Evolutionary conservation across 2,329 filamentous ascomycete genomes (phyloP).

Genomic region (Trichoderma gracile): DNA sequence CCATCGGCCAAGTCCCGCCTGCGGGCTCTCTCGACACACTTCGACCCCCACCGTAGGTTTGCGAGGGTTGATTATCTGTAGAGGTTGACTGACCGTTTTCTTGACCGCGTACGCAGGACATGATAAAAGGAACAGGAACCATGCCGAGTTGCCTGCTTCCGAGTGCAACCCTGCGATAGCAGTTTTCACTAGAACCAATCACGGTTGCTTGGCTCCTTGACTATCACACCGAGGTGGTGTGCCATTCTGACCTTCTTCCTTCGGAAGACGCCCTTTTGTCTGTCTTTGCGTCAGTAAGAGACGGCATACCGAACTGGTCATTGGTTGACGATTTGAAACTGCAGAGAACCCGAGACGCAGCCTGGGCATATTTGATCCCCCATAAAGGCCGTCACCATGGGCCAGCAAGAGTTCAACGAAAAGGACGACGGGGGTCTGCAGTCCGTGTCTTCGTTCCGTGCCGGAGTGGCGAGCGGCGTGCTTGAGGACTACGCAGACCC

Average conservation of each 20-base stretch:
- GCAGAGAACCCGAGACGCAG: neutral
- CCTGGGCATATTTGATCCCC: neutral
- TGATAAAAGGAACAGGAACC: constrained; percentile 6
- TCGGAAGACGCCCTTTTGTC: neutral
- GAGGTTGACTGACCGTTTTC: neutral
- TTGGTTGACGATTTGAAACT: neutral
- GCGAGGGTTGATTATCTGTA: neutral
- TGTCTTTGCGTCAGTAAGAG: neutral
- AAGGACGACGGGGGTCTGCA: constrained; percentile 17
- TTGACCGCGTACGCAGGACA: neutral
- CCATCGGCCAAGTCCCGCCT: constrained; percentile 13
- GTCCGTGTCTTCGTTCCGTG: constrained; percentile 19
- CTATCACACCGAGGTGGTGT: neutral
- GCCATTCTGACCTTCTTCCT: neutral
- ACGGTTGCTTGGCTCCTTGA: neutral
- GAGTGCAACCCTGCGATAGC: constrained; percentile 18
- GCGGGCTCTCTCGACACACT: neutral
- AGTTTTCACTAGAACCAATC: constrained; percentile 1
- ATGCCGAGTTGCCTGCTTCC: constrained; percentile 2
- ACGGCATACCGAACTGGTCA: neutral
- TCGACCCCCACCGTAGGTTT: constrained; percentile 8
- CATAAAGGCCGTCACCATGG: neutral
- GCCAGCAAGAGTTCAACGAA: constrained; percentile 3
- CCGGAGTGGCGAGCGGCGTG: constrained; percentile 6
- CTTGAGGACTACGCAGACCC: constrained; percentile 19